phyloP scores from a whole-genome alignment of 768 basidiomycete genomes.

The Phaeolepiota aurea region DNA sequence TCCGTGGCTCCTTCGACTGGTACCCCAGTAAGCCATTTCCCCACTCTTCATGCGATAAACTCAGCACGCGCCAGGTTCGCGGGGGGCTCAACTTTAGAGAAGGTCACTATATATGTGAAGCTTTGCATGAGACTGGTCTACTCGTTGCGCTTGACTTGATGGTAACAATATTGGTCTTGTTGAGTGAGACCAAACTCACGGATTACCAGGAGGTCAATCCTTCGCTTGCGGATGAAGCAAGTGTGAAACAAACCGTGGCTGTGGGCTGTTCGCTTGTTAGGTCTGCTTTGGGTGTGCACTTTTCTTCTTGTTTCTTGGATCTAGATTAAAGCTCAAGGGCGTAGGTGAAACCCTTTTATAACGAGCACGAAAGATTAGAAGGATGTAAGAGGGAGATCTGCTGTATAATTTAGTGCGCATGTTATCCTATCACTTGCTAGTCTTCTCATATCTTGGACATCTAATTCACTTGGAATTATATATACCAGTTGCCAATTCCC shows the following conservation, averaged over 20 bases:
- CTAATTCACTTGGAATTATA: neutral
- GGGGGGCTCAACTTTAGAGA: constrained; percentile 96
- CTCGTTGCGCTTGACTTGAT: constrained; percentile 92
- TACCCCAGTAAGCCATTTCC: constrained; percentile 76
- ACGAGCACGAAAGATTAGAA: too few species aligned
- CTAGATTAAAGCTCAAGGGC: neutral
- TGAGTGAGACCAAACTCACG: constrained; percentile 1
- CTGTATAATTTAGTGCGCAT: neutral
- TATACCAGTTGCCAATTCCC: neutral
- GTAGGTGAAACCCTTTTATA: constrained; percentile 37
- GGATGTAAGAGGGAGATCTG: neutral
- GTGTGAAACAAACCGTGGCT: constrained; percentile 81
- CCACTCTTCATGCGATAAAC: neutral
- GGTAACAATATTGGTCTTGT: constrained; percentile 35
- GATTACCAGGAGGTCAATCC: constrained; percentile 85
- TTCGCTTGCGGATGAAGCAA: constrained; percentile 67
- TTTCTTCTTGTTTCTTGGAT: neutral
- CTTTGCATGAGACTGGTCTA: constrained; percentile 85
- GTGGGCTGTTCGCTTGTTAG: constrained; percentile 84
- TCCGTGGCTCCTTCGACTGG: constrained; percentile 94
- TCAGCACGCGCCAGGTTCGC: constrained; percentile 47
- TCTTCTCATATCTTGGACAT: neutral
- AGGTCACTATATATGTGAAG: constrained; percentile 97
- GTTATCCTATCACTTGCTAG: neutral
- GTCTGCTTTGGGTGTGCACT: constrained; percentile 63